These are phyloP conservation scores for Spiromastix sp. DNA, from an alignment of 2,329 filamentous ascomycete species.

Conservation along the genomic window DNA sequence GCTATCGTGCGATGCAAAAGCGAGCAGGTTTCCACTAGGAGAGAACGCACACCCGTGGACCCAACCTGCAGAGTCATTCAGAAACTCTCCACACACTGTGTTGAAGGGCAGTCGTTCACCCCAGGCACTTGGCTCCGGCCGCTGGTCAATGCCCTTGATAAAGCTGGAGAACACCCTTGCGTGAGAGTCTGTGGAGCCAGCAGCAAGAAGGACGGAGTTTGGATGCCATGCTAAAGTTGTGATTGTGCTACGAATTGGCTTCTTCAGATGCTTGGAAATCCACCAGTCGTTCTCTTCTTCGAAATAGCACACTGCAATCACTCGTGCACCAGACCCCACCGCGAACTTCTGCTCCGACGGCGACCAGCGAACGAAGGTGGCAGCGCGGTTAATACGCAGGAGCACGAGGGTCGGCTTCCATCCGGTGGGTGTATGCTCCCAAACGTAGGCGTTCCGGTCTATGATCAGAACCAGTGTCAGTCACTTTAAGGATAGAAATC, in stretches of 20 bases:
- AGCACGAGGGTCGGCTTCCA: slow-evolving; percentile 97
- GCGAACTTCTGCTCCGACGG: slow-evolving; percentile 96
- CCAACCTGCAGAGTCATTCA: slow-evolving; percentile 96
- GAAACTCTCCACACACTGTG: slow-evolving; percentile 90
- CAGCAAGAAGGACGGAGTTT: slow-evolving; percentile 88
- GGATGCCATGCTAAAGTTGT: slow-evolving; percentile 95
- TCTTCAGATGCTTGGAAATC: slow-evolving; percentile 99
- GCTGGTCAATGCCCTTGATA: slow-evolving; percentile 85
- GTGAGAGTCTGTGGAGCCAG: slow-evolving; percentile 94
- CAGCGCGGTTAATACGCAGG: slow-evolving; percentile 90
- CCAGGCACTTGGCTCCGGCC: slow-evolving; percentile 81
- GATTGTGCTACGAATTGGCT: slow-evolving; percentile 94
- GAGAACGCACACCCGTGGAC: slow-evolving; percentile 90
- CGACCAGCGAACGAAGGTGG: slow-evolving; percentile 95
- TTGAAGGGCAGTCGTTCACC: slow-evolving; percentile 95
- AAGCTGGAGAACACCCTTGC: slow-evolving; percentile 90
- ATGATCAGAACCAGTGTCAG: slow-evolving; percentile 6
- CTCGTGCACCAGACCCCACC: slow-evolving; percentile 86
- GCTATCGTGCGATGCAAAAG: slow-evolving; percentile 90
- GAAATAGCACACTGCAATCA: slow-evolving; percentile 96
- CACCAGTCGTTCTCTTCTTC: slow-evolving; percentile 99
- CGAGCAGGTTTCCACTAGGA: slow-evolving; percentile 82
- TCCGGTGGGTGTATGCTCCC: slow-evolving; percentile 83
- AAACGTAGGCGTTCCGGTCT: slow-evolving; percentile 97
- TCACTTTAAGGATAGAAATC: not conserved